phyloP scores from a whole-genome alignment of 805 yeast genomes.

The Candida germanica region DNA sequence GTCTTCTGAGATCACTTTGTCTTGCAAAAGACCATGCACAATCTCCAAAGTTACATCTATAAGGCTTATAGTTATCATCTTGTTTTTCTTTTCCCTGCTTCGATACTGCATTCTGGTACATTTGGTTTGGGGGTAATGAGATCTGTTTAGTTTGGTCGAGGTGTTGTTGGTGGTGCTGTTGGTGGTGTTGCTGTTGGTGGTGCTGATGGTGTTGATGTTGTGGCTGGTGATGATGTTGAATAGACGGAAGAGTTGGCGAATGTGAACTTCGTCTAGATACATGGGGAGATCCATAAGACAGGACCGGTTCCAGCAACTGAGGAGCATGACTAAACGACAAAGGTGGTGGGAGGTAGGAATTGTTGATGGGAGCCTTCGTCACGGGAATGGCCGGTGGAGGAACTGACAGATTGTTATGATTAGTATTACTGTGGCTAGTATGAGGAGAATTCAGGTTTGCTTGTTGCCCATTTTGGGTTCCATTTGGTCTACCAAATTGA shows the following conservation, averaged over 20 bases:
- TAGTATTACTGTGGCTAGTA: no score
- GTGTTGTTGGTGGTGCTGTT: neutral
- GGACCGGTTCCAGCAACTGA: neutral
- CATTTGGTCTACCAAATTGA: slow-evolving; percentile 5
- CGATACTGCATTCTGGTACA: neutral
- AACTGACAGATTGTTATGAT: no score
- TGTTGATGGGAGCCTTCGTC: slow-evolving; percentile 2
- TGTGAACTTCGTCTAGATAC: neutral
- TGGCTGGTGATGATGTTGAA: neutral
- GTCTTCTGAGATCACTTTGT: slow-evolving; percentile 67
- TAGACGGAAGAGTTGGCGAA: neutral
- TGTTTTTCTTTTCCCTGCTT: neutral
- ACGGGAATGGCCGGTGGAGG: neutral
- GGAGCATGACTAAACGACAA: slow-evolving; percentile 1
- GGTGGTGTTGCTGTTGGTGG: neutral
- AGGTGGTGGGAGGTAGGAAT: slow-evolving; percentile 6
- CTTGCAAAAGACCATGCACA: slow-evolving; percentile 73
- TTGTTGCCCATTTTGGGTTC: neutral
- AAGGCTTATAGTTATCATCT: slow-evolving; percentile 21
- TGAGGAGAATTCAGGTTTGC: neutral
- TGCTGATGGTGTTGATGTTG: neutral
- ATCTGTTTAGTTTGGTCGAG: neutral
- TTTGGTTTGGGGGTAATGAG: neutral
- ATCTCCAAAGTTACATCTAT: slow-evolving; percentile 35
- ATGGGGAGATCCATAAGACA: neutral